Base-by-base conservation (phyloP, 441 rosid species). In the Biscutella laevigata region DNA sequence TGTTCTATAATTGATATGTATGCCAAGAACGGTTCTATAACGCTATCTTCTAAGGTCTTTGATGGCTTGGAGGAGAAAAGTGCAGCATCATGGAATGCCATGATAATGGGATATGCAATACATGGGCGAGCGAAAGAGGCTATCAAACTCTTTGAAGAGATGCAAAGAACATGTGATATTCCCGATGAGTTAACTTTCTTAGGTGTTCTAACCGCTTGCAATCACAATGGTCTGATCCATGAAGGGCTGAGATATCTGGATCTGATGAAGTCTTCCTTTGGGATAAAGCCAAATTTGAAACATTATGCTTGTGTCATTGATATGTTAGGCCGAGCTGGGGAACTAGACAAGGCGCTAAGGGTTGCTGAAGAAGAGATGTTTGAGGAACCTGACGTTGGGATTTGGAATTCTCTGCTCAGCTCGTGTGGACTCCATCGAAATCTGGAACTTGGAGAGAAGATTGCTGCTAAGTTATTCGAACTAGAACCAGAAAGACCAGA, bases 281-380 rank as follows among this genome's bases (percentile, higher is more conserved):
- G 68, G 24, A 1, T 72, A 32, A 49, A 64, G 32, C 81, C 77
- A 55, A 65, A 42, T 45, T 3, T 68, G 24, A 76, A 76, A 76
- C 77, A 73, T 66, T 73, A 73, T 61, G 70, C 77, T 28, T 75
- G 86, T 61, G 69, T 71, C 15, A 66, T 75, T 16, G 86, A 80
- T 62, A 77, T 80, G 81, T 48, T 77, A 59, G 74, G 76, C 8
- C 59, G 76, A 9, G 72, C 72, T n/a, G 81, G 86, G 40, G 12
- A 30, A 43, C 43, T 80, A 33, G 58, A 68, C 48, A 64, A 71
- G 48, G 77, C 81, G 29, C 37, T 75, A 24, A 69, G 15, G 30
- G 59, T 77, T 45, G 62, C n/a, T 6, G 9, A 29, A 30, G 57
- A 71, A 15, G 59, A 66, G 62, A 77, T 77, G 75, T 50, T 68